Evolutionary conservation across 2,329 filamentous ascomycete species (phyloP).

Genomic region (Pseudocercospora vitis): DNA sequence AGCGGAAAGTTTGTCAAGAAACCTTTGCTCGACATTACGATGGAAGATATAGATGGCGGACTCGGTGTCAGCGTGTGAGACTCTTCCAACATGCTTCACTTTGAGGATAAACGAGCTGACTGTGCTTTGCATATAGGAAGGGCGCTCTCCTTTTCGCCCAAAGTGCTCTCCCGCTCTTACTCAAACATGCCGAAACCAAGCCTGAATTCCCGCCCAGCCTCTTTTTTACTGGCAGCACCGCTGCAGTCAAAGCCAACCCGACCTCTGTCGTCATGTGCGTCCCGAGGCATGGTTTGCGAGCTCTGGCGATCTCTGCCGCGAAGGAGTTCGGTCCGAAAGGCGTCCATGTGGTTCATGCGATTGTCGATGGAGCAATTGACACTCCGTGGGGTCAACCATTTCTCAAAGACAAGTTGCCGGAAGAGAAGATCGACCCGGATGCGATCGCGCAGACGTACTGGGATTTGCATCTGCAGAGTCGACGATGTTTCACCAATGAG

Average conservation of each 20-base stretch:
- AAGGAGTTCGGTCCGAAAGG: constrained; percentile 80
- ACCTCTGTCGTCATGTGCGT: constrained; percentile 61
- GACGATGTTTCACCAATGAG: constrained; percentile 76
- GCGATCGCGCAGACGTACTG: constrained; percentile 88
- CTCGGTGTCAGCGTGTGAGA: constrained; percentile 51
- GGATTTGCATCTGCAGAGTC: constrained; percentile 76
- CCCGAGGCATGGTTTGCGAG: constrained; percentile 50
- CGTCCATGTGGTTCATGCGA: constrained; percentile 75
- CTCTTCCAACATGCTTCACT: neutral
- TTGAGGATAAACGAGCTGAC: neutral
- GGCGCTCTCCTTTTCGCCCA: constrained; percentile 77
- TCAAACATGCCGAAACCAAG: constrained; percentile 54
- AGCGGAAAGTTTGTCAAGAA: constrained; percentile 57
- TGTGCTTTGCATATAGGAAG: constrained; percentile 42
- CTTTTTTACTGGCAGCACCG: constrained; percentile 85
- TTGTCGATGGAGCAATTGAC: constrained; percentile 76
- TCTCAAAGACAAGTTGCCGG: constrained; percentile 53
- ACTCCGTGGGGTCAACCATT: constrained; percentile 66
- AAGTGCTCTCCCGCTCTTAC: constrained; percentile 66
- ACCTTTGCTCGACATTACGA: constrained; percentile 59
- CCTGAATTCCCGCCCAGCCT: constrained; percentile 68
- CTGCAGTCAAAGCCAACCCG: constrained; percentile 65
- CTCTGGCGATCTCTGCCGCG: constrained; percentile 70
- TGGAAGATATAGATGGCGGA: constrained; percentile 55
- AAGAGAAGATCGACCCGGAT: constrained; percentile 69